Evolutionary conservation across 805 yeast genomes (phyloP), one percentile per base, ranked within the genome.

Genomic region (Candida ficus): DNA sequence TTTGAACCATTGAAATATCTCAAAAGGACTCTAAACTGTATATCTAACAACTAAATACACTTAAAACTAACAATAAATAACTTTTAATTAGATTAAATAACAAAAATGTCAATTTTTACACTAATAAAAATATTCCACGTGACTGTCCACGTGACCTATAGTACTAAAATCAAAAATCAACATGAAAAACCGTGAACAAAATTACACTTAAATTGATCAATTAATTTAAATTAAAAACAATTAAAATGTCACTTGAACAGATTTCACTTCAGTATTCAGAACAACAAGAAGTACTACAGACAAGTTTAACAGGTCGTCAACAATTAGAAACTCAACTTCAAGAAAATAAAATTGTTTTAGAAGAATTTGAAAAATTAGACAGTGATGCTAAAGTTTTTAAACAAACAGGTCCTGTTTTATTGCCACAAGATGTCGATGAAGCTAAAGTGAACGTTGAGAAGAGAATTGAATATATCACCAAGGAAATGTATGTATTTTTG

Each of bases 271-370:
- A 63, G 45, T 72, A 65, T 69, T 70, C 61, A 49, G 54, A 63
- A 30, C 60, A 67, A 10, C 83, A 78, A 50, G 61, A 61, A 37
- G 61, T 63, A 19, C 59, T 78, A 35, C 64, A 62, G 43, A 83
- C 77, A 38, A 66, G 78, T 32, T 71, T 89, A 28, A 67, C 76
- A 5, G 78, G 88, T 11, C 79, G 98, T 55, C 95, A 91, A 50
- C 77, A 81, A 56, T 73, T 93, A 34, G 99, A 93, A 58, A 86
- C 97, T 1, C 99, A 93, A 64, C 76, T 70, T 52, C 99, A 93
- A 62, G 99, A 93, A 61, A 90, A 90, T 61, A 80, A 80, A 53
- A 90, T 93, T 37, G 99, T 93, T 13, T 71, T 80, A 49, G 80
- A 76, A 42, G 99, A 93, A 63, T 85, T 93, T 53, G 76, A 73